A percentile compares a stretch with the other conserved stretches of the same genome.
These are phyloP conservation scores for Aspergillus sp. DNA, from an alignment of 2,329 filamentous ascomycete genomes.

Conservation along the genomic window DNA sequence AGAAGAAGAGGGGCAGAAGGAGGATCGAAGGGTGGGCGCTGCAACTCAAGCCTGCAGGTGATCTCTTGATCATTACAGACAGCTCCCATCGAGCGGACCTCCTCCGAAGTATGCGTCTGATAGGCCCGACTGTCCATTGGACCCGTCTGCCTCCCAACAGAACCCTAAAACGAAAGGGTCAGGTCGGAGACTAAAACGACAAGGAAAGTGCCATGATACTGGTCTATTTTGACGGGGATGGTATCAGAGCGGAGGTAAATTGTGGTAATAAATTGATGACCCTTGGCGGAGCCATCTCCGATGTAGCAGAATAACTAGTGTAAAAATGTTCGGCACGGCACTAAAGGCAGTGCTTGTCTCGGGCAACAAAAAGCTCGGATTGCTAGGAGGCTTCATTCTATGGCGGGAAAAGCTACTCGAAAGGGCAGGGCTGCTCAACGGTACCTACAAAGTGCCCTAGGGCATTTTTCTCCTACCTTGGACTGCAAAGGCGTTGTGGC, in stretches of 20 bases:
- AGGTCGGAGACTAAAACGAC: not conserved
- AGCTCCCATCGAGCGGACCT: not conserved
- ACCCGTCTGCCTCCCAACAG: not conserved
- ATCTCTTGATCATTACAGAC: slow-evolving; percentile 17
- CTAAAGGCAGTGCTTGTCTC: not conserved
- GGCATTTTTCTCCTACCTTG: not conserved
- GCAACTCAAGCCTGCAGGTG: slow-evolving; percentile 19
- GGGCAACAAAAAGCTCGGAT: not conserved
- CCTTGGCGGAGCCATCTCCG: not conserved
- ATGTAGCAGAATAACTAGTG: not conserved
- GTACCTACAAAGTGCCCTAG: not conserved
- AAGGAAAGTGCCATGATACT: not conserved
- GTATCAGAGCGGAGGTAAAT: not conserved
- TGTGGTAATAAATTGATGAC: not conserved
- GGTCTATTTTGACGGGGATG: not conserved
- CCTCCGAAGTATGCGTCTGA: not conserved
- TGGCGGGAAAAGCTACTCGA: not conserved
- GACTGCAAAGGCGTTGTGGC: not conserved
- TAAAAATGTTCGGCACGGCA: not conserved
- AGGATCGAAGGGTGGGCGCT: slow-evolving; percentile 16
- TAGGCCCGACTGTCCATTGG: not conserved
- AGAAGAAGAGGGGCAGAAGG: slow-evolving; percentile 14
- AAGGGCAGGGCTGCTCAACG: not conserved
- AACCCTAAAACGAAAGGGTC: not conserved
- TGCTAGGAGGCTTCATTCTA: not conserved